Base-by-base conservation (phyloP, 352 stramenopile species). In the Phytopythium aichiense region DNA sequence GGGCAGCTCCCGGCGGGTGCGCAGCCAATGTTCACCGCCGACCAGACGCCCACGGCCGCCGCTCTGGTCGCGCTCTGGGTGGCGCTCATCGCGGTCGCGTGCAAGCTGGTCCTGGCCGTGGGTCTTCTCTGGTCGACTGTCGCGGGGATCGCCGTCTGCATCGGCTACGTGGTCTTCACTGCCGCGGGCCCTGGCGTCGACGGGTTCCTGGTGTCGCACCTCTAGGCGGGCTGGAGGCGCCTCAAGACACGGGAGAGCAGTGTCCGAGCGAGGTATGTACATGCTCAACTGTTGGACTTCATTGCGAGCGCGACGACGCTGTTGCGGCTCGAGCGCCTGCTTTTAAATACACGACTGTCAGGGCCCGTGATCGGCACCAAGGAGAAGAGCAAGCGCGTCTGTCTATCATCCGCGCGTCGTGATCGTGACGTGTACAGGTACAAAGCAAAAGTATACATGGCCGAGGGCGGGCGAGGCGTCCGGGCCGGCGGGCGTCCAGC, bases 1-100 rank as follows among this genome's bases (percentile, higher is more conserved):
- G 68, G 71, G 1, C 71, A 81, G 50, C 71, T 91, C 52, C 85
- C 85, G 0, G 53, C 63, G 5, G 71, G 65, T 38, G 85, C 81
- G 11, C 38, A 77, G 60, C 74, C 67, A 43, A 71, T 92, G 53
- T 71, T 83, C 30, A 65, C 79, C 52, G 53, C 71, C 4, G 69
- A 72, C 38, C 67, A 76, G 43, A 72, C 63, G 48, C 20, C 63
- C 28, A 66, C 58, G 13, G 71, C 74, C 45, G 56, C 59, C 20
- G 56, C 70, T 15, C 57, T 93, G 25, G 56, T 79, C 40, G 66
- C 63, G 28, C 87, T 91, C 64, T 92, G 84, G 84, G 22, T 87
- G 12, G 67, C 73, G 20, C 60, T 81, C 48, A 66, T 83, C 43
- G 58, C 65, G 43, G 33, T 68, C 23, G 25, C 72, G 22, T 61